Percentiles rank a stretch among this genome's conserved stretches.
Conservation (phyloP, 2,329 filamentous ascomycete species). For the Alternaria infectoria region DNA sequence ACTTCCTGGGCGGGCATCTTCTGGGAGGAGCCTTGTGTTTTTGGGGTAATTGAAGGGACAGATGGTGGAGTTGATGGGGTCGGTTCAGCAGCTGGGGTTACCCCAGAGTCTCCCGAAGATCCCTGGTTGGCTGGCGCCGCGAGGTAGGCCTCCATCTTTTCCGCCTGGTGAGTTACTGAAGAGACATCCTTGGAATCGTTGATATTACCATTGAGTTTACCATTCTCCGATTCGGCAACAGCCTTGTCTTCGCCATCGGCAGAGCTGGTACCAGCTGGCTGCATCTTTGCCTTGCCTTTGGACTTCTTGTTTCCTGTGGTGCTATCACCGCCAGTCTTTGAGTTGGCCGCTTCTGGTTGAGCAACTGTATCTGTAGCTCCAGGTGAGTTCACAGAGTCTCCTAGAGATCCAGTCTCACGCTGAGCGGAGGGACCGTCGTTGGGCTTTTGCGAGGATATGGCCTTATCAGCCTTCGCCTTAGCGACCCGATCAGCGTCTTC, state of each 20-base stretch:
- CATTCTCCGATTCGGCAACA: background rate
- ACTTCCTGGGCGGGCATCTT: slow-evolving; percentile 8
- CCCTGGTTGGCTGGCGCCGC: background rate
- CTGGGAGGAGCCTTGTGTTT: slow-evolving; percentile 3
- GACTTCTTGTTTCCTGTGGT: background rate
- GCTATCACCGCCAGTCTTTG: background rate
- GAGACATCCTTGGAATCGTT: slow-evolving; percentile 6
- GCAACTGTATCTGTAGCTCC: background rate
- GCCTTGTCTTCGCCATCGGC: background rate
- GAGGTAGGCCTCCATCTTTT: slow-evolving; percentile 4
- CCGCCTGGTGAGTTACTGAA: slow-evolving; percentile 23
- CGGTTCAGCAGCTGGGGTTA: slow-evolving; percentile 12
- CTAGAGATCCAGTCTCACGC: background rate
- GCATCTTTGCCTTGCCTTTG: slow-evolving; percentile 5
- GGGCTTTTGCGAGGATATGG: slow-evolving; percentile 3
- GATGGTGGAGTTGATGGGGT: background rate
- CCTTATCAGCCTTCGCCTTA: slow-evolving; percentile 14
- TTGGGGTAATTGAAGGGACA: background rate
- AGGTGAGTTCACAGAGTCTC: background rate
- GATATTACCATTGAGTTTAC: slow-evolving; percentile 19
- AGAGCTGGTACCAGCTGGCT: background rate
- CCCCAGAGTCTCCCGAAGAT: background rate
- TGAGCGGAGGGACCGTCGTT: background rate
- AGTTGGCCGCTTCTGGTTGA: background rate
- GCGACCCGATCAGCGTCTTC: slow-evolving; percentile 19